Percentiles rank a stretch among this genome's conserved stretches.
phyloP scores from a whole-genome alignment of 129 eudicot genomes.

The Oenanthe sinensis region DNA sequence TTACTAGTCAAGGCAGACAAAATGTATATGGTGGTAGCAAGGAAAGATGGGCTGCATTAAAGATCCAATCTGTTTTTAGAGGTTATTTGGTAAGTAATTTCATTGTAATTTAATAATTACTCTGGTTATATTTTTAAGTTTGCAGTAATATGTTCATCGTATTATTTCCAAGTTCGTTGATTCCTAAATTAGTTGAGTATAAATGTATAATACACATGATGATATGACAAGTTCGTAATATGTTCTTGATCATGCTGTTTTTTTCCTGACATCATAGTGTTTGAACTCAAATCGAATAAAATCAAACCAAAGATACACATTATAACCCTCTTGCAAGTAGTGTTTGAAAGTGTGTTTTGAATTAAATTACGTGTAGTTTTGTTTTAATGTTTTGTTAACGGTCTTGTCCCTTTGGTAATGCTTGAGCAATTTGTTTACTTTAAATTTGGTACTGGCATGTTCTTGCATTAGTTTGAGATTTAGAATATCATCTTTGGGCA shows the following conservation, averaged over 20 bases:
- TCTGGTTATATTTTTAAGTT: background rate
- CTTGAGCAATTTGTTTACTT: background rate
- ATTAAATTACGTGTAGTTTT: background rate
- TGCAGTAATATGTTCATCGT: background rate
- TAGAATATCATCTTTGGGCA: background rate
- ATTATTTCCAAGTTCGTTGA: background rate
- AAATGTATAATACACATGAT: background rate
- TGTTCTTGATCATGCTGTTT: background rate
- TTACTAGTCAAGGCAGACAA: conserved; percentile 61
- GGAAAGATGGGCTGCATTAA: conserved; percentile 55
- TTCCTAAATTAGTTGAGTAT: background rate
- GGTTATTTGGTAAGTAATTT: conserved; percentile 61
- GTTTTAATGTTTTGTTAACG: conserved; percentile 4
- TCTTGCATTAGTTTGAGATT: background rate
- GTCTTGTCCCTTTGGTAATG: background rate
- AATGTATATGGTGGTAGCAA: conserved; percentile 27
- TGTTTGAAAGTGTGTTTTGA: background rate
- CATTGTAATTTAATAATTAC: background rate
- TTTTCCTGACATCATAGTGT: background rate
- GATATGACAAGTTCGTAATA: background rate
- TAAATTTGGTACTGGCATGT: background rate
- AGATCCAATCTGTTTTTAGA: conserved; percentile 75
- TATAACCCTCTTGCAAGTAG: background rate
- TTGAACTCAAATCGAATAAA: background rate
- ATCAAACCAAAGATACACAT: background rate